Conservation (phyloP, 768 basidiomycete species). For the Boletus vinaceobasis region DNA sequence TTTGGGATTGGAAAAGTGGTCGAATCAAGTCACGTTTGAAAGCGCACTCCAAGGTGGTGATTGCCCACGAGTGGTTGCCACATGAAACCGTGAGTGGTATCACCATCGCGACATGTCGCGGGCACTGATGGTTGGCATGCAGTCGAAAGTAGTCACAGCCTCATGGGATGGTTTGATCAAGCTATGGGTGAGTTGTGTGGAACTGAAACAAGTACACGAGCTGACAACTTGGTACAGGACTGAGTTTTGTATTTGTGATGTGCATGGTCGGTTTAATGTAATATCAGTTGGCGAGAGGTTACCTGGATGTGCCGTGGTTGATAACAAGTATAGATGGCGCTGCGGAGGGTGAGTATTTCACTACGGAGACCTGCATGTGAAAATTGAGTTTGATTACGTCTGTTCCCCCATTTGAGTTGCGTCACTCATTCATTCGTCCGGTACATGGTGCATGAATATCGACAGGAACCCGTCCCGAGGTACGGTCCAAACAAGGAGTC, state of each 20-base stretch:
- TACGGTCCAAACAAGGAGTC: too few species aligned
- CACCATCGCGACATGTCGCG: neutral
- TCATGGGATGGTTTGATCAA: constrained; percentile 99
- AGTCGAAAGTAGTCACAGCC: constrained; percentile 97
- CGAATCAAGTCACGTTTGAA: constrained; percentile 87
- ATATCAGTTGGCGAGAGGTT: neutral
- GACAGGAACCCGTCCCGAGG: neutral
- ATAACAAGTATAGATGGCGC: constrained; percentile 1
- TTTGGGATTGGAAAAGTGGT: constrained; percentile 99
- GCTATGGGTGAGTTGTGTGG: constrained; percentile 74
- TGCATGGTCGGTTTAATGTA: constrained; percentile 9
- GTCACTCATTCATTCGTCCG: neutral
- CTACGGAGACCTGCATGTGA: neutral
- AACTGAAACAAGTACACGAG: neutral
- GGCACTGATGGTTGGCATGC: constrained; percentile 16
- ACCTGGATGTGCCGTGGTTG: neutral
- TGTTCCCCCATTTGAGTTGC: neutral
- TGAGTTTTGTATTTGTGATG: constrained; percentile 15
- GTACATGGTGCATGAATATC: neutral
- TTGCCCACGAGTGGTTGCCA: constrained; percentile 96
- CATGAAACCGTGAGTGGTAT: constrained; percentile 81
- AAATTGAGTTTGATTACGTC: neutral
- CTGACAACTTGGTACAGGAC: constrained; percentile 25
- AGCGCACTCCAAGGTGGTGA: constrained; percentile 95
- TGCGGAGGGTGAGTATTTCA: neutral